Evolutionary conservation across 2,329 filamentous ascomycete species (phyloP).

Genomic region (Alternaria postmessia): DNA sequence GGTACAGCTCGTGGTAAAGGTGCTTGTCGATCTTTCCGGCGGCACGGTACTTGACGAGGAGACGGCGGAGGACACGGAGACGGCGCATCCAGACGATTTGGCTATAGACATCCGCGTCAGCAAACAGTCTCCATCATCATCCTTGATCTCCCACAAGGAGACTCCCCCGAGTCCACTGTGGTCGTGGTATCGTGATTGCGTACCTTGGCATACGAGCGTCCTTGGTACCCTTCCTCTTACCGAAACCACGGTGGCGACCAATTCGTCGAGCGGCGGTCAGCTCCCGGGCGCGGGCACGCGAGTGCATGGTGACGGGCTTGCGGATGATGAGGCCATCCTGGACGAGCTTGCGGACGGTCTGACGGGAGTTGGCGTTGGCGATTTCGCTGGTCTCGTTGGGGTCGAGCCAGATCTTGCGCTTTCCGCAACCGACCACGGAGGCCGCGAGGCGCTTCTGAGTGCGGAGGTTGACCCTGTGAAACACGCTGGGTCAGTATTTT

Average conservation of each 20-base stretch:
- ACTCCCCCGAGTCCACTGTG: conserved; percentile 15
- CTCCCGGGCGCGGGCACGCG: conserved; percentile 92
- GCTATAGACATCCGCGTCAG: conserved; percentile 61
- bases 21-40: conserved; percentile 99
- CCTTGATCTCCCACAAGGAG: conserved; percentile 12
- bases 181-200: conserved; percentile 49
- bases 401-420: conserved; percentile 99
- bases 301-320: conserved; percentile 99
- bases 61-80: conserved; percentile 97
- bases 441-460: conserved; percentile 99
- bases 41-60: conserved; percentile 99
- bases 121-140: conserved; percentile 27
- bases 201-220: conserved; percentile 99
- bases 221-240: conserved; percentile 99
- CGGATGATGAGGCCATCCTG: conserved; percentile 99
- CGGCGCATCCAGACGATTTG: conserved; percentile 99
- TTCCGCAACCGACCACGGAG: conserved; percentile 96
- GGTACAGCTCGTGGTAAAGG: conserved; percentile 99
- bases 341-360: conserved; percentile 99
- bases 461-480: conserved; percentile 93
- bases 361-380: conserved; percentile 99
- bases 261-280: conserved; percentile 93
- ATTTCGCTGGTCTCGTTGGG: conserved; percentile 99
- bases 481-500: conserved; percentile 42
- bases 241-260: conserved; percentile 97